Evolutionary conservation across 2,329 filamentous ascomycete genomes (phyloP).

Genomic region (Macrophomina tecta): DNA sequence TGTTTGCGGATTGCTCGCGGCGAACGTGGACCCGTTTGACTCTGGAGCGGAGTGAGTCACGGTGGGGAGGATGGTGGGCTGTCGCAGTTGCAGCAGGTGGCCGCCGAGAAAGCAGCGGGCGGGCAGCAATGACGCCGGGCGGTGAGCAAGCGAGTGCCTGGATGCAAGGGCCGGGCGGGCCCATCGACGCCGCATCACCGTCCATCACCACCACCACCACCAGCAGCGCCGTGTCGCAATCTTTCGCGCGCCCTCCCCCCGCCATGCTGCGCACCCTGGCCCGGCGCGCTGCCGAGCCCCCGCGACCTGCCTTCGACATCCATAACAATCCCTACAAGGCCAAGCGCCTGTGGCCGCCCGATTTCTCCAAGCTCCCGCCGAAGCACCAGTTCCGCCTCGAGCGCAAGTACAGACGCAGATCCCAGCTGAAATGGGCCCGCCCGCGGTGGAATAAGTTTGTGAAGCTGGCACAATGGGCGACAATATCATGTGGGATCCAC

Average conservation of each 20-base stretch:
- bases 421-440: slow-evolving; percentile 65
- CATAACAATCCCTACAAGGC: slow-evolving; percentile 66
- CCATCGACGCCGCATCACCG: neutral
- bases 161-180: slow-evolving; percentile 3
- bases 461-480: slow-evolving; percentile 68
- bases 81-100: neutral
- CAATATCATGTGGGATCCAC: slow-evolving; percentile 57
- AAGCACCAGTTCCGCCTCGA: slow-evolving; percentile 81
- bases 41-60: slow-evolving; percentile 28
- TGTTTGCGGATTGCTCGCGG: slow-evolving; percentile 35
- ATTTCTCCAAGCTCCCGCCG: slow-evolving; percentile 71
- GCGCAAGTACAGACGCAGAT: slow-evolving; percentile 75
- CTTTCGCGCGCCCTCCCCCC: neutral
- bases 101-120: slow-evolving; percentile 12
- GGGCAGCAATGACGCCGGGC: slow-evolving; percentile 22
- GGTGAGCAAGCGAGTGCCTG: slow-evolving; percentile 26
- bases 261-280: slow-evolving; percentile 57
- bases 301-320: slow-evolving; percentile 45
- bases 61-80: slow-evolving; percentile 19
- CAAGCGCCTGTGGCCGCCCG: slow-evolving; percentile 79
- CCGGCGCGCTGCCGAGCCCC: slow-evolving; percentile 46
- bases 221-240: neutral
- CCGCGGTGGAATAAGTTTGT: slow-evolving; percentile 70
- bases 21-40: slow-evolving; percentile 34
- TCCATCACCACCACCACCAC: slow-evolving; percentile 1